These are phyloP conservation scores for Boeremia exigua DNA, from an alignment of 2,329 filamentous ascomycete species.

Conservation along the genomic window DNA sequence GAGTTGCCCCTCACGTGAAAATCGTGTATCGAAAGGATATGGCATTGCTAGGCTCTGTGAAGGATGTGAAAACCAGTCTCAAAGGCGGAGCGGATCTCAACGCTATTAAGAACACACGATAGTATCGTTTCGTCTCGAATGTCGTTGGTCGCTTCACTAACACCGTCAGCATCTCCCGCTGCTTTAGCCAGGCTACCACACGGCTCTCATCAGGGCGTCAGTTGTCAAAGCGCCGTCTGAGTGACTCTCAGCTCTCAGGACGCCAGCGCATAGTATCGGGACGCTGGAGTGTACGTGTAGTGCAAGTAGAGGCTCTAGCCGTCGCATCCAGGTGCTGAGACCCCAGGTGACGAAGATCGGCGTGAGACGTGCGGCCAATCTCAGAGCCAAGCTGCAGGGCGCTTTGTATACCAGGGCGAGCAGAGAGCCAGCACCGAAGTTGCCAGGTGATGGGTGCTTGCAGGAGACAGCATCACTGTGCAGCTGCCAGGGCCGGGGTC, in stretches of 20 bases:
- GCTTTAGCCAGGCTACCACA: background rate
- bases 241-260: background rate
- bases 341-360: background rate
- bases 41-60: background rate
- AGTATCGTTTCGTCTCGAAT: background rate
- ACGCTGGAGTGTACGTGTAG: background rate
- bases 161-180: background rate
- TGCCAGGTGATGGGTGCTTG: background rate
- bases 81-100: background rate
- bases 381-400: background rate
- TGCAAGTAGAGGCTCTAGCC: background rate
- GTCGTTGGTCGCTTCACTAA: background rate
- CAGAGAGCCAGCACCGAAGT: background rate
- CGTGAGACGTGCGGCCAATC: background rate
- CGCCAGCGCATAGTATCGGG: background rate
- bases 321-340: background rate
- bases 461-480: background rate
- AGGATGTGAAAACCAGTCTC: background rate
- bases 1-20: too few relatives aligned
- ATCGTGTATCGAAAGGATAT: too few relatives aligned
- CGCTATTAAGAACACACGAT: background rate
- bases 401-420: too few relatives aligned
- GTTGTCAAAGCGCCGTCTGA: background rate
- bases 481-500: background rate
- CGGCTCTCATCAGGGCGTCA: background rate